Conservation (phyloP, 2,329 filamentous ascomycete species). For the Fusarium sp. region DNA sequence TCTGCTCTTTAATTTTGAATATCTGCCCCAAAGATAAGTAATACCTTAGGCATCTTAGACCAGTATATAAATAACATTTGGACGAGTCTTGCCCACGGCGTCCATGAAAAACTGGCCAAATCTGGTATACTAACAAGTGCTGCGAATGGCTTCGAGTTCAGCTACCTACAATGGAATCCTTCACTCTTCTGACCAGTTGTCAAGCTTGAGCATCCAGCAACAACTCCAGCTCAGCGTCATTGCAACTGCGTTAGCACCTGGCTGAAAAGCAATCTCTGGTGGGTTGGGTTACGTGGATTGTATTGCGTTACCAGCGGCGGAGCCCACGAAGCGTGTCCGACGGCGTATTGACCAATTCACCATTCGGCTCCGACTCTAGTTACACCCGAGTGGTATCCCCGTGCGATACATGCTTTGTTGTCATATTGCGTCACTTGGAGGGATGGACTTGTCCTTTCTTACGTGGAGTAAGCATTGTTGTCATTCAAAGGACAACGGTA, state of each 20-base stretch:
- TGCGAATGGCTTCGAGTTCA: not conserved
- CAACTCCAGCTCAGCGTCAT: not conserved
- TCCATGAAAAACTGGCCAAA: too few relatives aligned
- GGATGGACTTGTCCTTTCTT: not conserved
- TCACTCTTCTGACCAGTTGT: not conserved
- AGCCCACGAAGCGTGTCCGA: not conserved
- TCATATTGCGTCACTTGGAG: not conserved
- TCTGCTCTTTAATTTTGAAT: not conserved
- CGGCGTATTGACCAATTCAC: not conserved
- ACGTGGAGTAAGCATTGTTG: not conserved
- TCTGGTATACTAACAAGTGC: not conserved
- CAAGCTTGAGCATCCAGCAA: not conserved
- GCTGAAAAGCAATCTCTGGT: not conserved
- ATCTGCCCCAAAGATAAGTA: not conserved
- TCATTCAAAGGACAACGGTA: not conserved
- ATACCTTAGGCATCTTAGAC: not conserved
- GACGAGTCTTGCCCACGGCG: too few relatives aligned
- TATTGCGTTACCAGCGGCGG: not conserved
- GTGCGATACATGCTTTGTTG: slow-evolving; percentile 5
- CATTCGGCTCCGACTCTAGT: slow-evolving; percentile 9
- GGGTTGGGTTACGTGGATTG: not conserved
- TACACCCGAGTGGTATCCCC: slow-evolving; percentile 2
- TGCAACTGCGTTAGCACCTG: not conserved
- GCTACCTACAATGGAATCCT: not conserved
- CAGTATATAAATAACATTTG: too few relatives aligned